Base-by-base conservation (phyloP, 2,329 filamentous ascomycete genomes). In the Anisogramma anomala region DNA sequence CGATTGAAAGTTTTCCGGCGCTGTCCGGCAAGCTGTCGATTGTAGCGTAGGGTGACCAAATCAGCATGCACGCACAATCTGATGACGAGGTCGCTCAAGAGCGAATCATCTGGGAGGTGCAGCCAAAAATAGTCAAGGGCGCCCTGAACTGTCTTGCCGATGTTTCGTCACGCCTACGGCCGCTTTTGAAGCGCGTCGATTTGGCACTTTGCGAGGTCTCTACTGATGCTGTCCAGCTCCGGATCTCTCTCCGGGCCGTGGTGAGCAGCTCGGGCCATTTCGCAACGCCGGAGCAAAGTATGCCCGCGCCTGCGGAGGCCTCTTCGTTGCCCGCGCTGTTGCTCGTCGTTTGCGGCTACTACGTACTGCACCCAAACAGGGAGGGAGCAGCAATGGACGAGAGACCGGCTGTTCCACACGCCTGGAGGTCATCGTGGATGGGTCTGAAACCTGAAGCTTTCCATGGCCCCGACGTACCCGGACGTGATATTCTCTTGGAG, bases 321-420 rank as follows among this genome's bases (percentile, higher is more conserved):
- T 23, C 22, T 23, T 5, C 22, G 22, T 9, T 23, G 22, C 9
- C 9, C 6, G 5, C 22, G 22, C 22, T 23, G 22, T 9, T 5
- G 5, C 22, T 23, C 22, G 9, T 23, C 22, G 22, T 23, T 23
- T n/a, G n/a, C n/a, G n/a, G n/a, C n/a, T n/a, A n/a, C n/a, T n/a
- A n/a, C n/a, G n/a, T n/a, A n/a, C n/a, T n/a, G n/a, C n/a, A n/a
- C n/a, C n/a, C n/a, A n/a, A n/a, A n/a, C n/a, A n/a, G n/a, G n/a
- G n/a, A 2, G 58, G 58, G 1, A 62, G 47, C 3, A 61, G 50
- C 13, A 61, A 37, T 0, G 59, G 59, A 39, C 61, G 59, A 1
- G 47, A 42, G 10, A 50, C 52, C 15, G 56, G 51, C 6, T 41
- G n/a, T 39, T 6, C 46, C 48, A 40, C 53, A 60, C 2, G 46